phyloP scores from a whole-genome alignment of 805 yeast genomes.

The Teunomyces funiuensis region DNA sequence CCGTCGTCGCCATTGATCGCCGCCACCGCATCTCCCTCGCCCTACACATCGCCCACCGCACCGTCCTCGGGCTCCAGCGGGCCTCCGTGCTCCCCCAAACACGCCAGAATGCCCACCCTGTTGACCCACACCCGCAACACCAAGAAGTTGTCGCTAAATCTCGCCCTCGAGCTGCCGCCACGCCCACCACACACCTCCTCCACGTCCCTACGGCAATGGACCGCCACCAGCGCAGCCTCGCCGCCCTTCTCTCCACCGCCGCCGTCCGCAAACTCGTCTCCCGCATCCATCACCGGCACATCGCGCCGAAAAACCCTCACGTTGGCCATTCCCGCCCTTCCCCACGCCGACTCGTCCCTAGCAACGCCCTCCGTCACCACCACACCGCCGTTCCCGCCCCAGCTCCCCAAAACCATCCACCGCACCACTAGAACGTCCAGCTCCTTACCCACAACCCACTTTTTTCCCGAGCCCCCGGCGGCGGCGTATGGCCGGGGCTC shows the following conservation, averaged over 20 bases:
- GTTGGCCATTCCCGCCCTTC: slow-evolving; percentile 7
- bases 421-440: slow-evolving; percentile 1
- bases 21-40: background rate
- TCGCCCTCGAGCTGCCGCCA: slow-evolving; percentile 13
- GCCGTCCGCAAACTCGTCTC: slow-evolving; percentile 6
- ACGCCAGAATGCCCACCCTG: slow-evolving; percentile 29
- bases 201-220: background rate
- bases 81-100: slow-evolving; percentile 33
- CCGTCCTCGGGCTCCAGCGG: background rate
- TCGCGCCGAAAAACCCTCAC: background rate
- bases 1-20: slow-evolving; percentile 1
- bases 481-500: no score
- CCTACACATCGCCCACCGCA: background rate
- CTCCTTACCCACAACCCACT: slow-evolving; percentile 2
- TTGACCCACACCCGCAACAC: slow-evolving; percentile 32
- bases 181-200: slow-evolving; percentile 2
- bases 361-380: slow-evolving; percentile 20
- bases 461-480: background rate
- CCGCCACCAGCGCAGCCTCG: background rate
- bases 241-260: slow-evolving; percentile 1
- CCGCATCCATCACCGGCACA: no score
- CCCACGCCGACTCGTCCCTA: slow-evolving; percentile 10
- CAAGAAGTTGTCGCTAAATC: slow-evolving; percentile 37
- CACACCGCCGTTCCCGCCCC: slow-evolving; percentile 21
- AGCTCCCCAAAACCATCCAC: slow-evolving; percentile 4